A percentile compares a stretch with the other conserved stretches of the same genome.
Conservation (phyloP, 345 rosid species). For the Murraya paniculata region DNA sequence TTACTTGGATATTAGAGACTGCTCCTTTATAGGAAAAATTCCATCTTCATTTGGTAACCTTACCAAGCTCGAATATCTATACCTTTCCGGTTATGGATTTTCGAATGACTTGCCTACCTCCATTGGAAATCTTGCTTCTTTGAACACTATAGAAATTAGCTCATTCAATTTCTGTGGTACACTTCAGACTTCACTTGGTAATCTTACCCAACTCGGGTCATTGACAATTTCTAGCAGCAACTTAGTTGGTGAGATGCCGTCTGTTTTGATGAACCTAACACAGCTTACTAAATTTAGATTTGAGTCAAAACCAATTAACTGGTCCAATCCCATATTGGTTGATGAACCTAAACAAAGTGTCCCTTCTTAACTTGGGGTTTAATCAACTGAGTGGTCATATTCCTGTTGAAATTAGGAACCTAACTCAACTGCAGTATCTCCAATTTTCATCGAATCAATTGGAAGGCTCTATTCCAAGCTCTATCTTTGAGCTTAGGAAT, state of each 20-base stretch:
- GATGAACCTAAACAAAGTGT: neutral
- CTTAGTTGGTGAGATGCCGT: neutral
- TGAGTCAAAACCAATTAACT: constrained; percentile 11
- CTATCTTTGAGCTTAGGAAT: neutral
- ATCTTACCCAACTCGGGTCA: neutral
- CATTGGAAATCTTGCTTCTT: neutral
- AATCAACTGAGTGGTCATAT: neutral
- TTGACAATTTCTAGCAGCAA: neutral
- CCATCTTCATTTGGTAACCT: neutral
- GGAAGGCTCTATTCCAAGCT: neutral
- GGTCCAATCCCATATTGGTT: constrained; percentile 20
- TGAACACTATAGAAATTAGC: neutral
- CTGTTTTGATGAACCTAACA: constrained; percentile 2
- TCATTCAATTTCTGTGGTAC: neutral
- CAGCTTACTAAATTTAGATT: rapidly evolving
- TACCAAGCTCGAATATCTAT: neutral
- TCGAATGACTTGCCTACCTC: neutral
- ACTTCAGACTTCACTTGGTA: neutral
- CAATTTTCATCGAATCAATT: neutral
- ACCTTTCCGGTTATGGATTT: neutral
- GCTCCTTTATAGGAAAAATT: neutral
- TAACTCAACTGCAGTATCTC: neutral
- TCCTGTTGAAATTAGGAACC: neutral
- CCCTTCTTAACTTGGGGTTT: neutral
- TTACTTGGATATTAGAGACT: neutral